Evolutionary conservation across 768 basidiomycete species (phyloP), one percentile per base, ranked within the genome.

Genomic region (Tulasnella sp.): DNA sequence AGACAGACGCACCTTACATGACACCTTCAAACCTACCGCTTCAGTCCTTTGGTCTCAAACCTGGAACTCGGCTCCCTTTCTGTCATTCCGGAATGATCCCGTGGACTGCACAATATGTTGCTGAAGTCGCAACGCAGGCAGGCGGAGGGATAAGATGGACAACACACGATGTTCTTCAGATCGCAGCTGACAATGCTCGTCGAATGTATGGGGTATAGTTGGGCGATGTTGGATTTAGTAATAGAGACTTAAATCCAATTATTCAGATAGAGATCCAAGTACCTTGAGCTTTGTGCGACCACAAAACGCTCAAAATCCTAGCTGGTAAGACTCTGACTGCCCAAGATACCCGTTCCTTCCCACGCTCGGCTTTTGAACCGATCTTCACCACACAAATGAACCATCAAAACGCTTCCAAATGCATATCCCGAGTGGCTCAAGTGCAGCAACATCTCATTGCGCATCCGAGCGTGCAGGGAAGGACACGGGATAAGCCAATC

Each of bases 1-100:
- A 92, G 70, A 90, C 90, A 0, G 90, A 92, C 63, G 88, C 87
- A 2, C 90, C 90, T 0, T 92, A 78, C 72, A 92, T 92, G 90
- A 76, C 85, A 0, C 90, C 90, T 0, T 73, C 79, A 0, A 91
- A 85, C 60, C 68, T 92, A 2, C 73, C 81, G 0, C 69, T 87
- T 0, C 74, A 78, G 0, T 63, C 63, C 4, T 43, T 68, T 10
- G 57, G 75, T 56, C 81, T 80, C 63, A 66, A 63, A 43, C 42
- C 42, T 15, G 63, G 62, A 22, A 54, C 60, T 17, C 62, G 64
- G 63, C 69, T 91, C 0, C 84, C 89, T 0, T 67, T 91, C 7
- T 86, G 78, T 56, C 87, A 89, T 65, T 80, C 80, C 0, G 86
- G 80, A 0, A 89, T 91, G 85, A 78, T 92, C 1, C 88, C 89